Conservation (phyloP, 2,329 filamentous ascomycete species). For the Rosellinia necatrix region DNA sequence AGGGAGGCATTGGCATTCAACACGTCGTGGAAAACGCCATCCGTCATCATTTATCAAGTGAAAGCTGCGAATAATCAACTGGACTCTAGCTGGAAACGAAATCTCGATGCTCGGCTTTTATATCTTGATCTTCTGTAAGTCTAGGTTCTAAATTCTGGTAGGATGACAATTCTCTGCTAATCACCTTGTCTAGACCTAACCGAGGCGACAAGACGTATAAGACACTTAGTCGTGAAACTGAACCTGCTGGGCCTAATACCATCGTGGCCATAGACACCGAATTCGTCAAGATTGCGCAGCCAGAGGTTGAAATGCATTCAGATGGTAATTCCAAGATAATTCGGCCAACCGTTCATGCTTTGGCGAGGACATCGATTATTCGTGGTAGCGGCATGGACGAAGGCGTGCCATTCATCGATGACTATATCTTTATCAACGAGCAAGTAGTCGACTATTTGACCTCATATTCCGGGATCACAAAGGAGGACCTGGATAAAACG, state of each 20-base stretch:
- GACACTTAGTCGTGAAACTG: constrained; percentile 59
- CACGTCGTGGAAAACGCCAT: constrained; percentile 88
- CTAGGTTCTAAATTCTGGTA: background rate
- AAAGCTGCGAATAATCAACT: constrained; percentile 81
- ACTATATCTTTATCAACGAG: constrained; percentile 92
- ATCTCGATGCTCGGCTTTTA: constrained; percentile 81
- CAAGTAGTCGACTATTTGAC: constrained; percentile 95
- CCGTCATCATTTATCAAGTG: constrained; percentile 83
- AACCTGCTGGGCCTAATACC: constrained; percentile 71
- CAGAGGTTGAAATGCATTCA: constrained; percentile 95
- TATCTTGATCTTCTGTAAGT: constrained; percentile 70
- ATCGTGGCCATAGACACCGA: constrained; percentile 93
- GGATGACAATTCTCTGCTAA: constrained; percentile 30
- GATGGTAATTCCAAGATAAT: constrained; percentile 93
- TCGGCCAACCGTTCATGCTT: constrained; percentile 83
- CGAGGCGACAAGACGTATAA: constrained; percentile 61
- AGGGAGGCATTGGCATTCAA: constrained; percentile 91
- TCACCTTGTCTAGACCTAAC: constrained; percentile 44
- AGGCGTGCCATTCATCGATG: constrained; percentile 90
- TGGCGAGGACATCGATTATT: constrained; percentile 91
- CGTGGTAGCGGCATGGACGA: constrained; percentile 78
- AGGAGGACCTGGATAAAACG: constrained; percentile 77
- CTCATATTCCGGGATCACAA: constrained; percentile 87
- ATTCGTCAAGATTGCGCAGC: constrained; percentile 89
- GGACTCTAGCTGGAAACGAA: constrained; percentile 83